phyloP scores from a whole-genome alignment of 257 asterid genomes.

The Henckelia pumila region DNA sequence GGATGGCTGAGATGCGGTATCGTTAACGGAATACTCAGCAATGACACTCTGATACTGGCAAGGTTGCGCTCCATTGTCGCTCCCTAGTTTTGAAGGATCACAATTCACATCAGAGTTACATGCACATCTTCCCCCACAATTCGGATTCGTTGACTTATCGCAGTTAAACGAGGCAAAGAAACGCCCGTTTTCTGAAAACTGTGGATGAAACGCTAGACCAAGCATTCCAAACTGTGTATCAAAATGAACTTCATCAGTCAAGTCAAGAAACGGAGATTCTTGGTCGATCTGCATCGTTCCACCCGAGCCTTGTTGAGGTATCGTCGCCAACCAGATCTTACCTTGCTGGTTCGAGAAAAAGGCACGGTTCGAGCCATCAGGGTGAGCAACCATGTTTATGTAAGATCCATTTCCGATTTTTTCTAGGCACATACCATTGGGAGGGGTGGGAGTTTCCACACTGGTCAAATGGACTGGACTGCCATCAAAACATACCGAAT shows the following conservation, averaged over 20 bases:
- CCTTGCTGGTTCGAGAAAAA: conserved; percentile 84
- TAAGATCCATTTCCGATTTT: conserved; percentile 71
- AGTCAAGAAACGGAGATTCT: conserved; percentile 60
- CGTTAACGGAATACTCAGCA: conserved; percentile 73
- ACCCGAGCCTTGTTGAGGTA: conserved; percentile 72
- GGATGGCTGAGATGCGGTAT: conserved; percentile 53
- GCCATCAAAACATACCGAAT: conserved; percentile 59
- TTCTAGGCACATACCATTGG: conserved; percentile 81
- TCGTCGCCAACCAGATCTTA: conserved; percentile 68
- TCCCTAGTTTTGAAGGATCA: conserved; percentile 59
- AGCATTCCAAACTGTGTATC: conserved; percentile 72
- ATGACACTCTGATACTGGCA: conserved; percentile 75
- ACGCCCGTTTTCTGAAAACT: conserved; percentile 64
- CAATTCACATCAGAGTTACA: conserved; percentile 71
- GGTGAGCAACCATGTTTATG: conserved; percentile 75
- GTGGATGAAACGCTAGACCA: conserved; percentile 84
- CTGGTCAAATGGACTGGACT: conserved; percentile 45
- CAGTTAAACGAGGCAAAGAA: conserved; percentile 83
- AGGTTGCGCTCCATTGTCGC: conserved; percentile 65
- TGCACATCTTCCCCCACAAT: conserved; percentile 80
- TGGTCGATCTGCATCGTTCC: conserved; percentile 52
- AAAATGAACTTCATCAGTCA: conserved; percentile 68
- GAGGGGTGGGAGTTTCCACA: conserved; percentile 44
- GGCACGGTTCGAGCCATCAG: conserved; percentile 83
- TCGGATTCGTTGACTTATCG: conserved; percentile 71